Evolutionary conservation across 805 yeast species (phyloP).

Genomic region (Hanseniaspora taiwanica): DNA sequence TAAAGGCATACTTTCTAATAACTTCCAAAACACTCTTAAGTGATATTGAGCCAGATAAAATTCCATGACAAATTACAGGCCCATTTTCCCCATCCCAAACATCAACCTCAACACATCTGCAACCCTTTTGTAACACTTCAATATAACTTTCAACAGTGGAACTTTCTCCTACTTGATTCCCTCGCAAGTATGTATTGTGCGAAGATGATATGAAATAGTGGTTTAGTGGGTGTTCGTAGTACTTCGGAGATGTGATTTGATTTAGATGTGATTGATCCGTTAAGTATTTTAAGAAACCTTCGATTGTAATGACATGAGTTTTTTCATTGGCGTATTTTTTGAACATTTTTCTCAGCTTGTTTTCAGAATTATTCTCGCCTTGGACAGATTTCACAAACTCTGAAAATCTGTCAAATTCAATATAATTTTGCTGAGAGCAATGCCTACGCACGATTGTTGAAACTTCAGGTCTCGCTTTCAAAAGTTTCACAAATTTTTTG

Average conservation of each 20-base stretch:
- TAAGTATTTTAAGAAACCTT: slow-evolving; percentile 19
- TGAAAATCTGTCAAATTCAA: slow-evolving; percentile 23
- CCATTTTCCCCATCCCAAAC: slow-evolving; percentile 79
- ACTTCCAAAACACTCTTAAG: slow-evolving; percentile 57
- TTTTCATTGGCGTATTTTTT: slow-evolving; percentile 21
- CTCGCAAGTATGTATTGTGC: slow-evolving; percentile 83
- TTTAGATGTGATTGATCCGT: slow-evolving; percentile 18
- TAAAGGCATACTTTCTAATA: slow-evolving; percentile 75
- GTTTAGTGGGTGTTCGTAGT: slow-evolving; percentile 52
- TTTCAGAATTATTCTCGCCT: slow-evolving; percentile 26
- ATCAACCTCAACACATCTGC: slow-evolving; percentile 90
- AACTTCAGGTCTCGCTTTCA: slow-evolving; percentile 58
- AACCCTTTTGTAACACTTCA: slow-evolving; percentile 77
- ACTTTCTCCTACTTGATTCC: slow-evolving; percentile 76
- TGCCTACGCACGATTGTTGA: slow-evolving; percentile 31
- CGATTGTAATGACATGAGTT: slow-evolving; percentile 9
- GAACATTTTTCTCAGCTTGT: slow-evolving; percentile 25
- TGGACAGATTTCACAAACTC: slow-evolving; percentile 39
- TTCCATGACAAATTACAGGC: slow-evolving; percentile 88
- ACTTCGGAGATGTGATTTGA: slow-evolving; percentile 13
- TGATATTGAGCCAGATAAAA: slow-evolving; percentile 64
- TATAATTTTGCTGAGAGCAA: slow-evolving; percentile 12
- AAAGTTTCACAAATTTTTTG: slow-evolving; percentile 52
- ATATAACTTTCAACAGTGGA: slow-evolving; percentile 87
- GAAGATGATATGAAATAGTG: slow-evolving; percentile 88